These are phyloP conservation scores for Pichia exigua DNA, from an alignment of 805 yeast genomes.

Conservation along the genomic window DNA sequence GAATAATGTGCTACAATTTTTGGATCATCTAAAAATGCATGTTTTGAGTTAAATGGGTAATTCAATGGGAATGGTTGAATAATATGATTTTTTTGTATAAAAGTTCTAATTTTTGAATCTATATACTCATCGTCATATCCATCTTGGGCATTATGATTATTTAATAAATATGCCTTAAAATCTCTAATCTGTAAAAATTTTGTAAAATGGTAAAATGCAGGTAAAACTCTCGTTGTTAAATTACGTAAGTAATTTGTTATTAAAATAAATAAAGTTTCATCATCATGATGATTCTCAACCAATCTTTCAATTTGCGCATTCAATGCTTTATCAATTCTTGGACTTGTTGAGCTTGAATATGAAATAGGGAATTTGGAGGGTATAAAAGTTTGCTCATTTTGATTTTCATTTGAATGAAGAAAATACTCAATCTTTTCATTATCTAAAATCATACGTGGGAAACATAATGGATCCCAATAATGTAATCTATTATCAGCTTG, in stretches of 20 bases:
- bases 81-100: slow-evolving; percentile 19
- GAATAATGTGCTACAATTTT: slow-evolving; percentile 15
- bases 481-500: slow-evolving; percentile 5
- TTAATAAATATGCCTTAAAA: slow-evolving; percentile 16
- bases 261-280: slow-evolving; percentile 20
- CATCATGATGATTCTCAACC: slow-evolving; percentile 24
- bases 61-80: slow-evolving; percentile 25
- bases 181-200: slow-evolving; percentile 15
- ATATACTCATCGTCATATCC: not conserved
- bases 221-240: slow-evolving; percentile 16
- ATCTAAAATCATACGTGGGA: slow-evolving; percentile 7
- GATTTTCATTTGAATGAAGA: not conserved
- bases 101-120: slow-evolving; percentile 15
- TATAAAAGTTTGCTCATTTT: not conserved
- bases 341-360: slow-evolving; percentile 10
- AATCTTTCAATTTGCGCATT: slow-evolving; percentile 13
- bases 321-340: slow-evolving; percentile 19
- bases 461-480: slow-evolving; percentile 14
- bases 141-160: slow-evolving; percentile 16
- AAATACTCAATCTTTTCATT: not conserved
- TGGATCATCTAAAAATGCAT: slow-evolving; percentile 14
- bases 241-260: slow-evolving; percentile 19
- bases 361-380: slow-evolving; percentile 1
- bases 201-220: slow-evolving; percentile 19
- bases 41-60: slow-evolving; percentile 16